Percentiles rank a stretch among this genome's conserved stretches.
phyloP scores from a whole-genome alignment of 352 stramenopile genomes.

The Pythium plurisporium region DNA sequence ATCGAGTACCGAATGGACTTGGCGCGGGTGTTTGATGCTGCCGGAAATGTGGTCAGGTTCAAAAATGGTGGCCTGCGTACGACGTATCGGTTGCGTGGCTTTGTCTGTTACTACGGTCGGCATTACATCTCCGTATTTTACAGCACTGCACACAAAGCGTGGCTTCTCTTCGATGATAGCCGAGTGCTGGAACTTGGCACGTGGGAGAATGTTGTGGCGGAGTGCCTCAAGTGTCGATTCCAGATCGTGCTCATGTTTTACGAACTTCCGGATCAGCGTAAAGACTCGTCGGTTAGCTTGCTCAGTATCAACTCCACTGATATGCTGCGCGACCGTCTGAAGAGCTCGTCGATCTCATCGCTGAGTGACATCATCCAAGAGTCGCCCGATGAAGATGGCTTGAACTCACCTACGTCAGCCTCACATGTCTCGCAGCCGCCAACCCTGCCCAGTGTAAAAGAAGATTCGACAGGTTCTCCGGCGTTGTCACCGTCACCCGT shows the following conservation, averaged over 20 bases:
- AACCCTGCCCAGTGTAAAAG: slow-evolving; percentile 21
- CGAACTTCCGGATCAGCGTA: slow-evolving; percentile 74
- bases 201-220: slow-evolving; percentile 67
- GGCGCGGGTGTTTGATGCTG: slow-evolving; percentile 66
- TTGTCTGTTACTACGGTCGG: slow-evolving; percentile 83
- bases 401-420: slow-evolving; percentile 28
- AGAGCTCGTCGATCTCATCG: slow-evolving; percentile 60
- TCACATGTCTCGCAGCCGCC: slow-evolving; percentile 16
- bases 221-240: slow-evolving; percentile 80
- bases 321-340: slow-evolving; percentile 31
- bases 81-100: slow-evolving; percentile 71
- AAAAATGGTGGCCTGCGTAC: slow-evolving; percentile 66
- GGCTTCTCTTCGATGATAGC: slow-evolving; percentile 83
- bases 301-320: slow-evolving; percentile 28
- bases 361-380: slow-evolving; percentile 61
- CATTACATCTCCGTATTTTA: slow-evolving; percentile 86
- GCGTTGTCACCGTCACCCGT: slow-evolving; percentile 8
- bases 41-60: slow-evolving; percentile 62
- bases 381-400: slow-evolving; percentile 31
- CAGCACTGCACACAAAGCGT: slow-evolving; percentile 82
- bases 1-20: slow-evolving; percentile 67
- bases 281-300: slow-evolving; percentile 76
- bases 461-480: slow-evolving; percentile 11
- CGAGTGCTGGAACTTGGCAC: slow-evolving; percentile 70
- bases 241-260: slow-evolving; percentile 83